Evolutionary conservation across 2,329 filamentous ascomycete genomes (phyloP).

Genomic region (Talaromyces sp.): DNA sequence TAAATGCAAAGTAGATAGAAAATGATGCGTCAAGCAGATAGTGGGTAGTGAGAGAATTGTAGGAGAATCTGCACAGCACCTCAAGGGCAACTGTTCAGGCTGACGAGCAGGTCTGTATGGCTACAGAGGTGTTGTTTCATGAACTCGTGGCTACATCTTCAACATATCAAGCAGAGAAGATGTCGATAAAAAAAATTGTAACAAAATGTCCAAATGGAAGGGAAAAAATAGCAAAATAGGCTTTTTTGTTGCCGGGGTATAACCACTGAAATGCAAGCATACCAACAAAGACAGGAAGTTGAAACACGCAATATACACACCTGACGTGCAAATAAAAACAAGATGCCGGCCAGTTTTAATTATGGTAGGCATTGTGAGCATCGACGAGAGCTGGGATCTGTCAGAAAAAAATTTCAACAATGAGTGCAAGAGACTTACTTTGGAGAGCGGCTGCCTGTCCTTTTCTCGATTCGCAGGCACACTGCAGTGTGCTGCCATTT

Average conservation of each 20-base stretch:
- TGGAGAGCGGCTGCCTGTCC: slow-evolving; percentile 49
- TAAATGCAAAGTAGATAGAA: neutral
- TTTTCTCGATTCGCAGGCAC: slow-evolving; percentile 55
- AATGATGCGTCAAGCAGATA: neutral
- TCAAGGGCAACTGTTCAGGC: neutral
- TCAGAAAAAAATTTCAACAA: slow-evolving; percentile 5
- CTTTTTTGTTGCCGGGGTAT: slow-evolving; percentile 23
- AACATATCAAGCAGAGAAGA: neutral
- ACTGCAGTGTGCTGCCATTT: slow-evolving; percentile 59
- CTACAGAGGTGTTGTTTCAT: neutral
- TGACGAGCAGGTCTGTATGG: neutral
- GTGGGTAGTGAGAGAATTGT: neutral
- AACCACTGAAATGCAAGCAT: slow-evolving; percentile 26
- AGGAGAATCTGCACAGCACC: neutral
- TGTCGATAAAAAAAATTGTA: slow-evolving; percentile 4
- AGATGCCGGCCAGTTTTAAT: neutral
- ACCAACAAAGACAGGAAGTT: neutral
- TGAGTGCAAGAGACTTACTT: slow-evolving; percentile 33
- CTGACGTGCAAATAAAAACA: neutral
- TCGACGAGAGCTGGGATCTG: slow-evolving; percentile 33
- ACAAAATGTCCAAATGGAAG: slow-evolving; percentile 14
- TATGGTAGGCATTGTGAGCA: slow-evolving; percentile 25
- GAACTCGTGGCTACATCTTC: neutral
- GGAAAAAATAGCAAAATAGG: slow-evolving; percentile 16
- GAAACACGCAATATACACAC: neutral